Evolutionary conservation across 2,329 filamentous ascomycete species (phyloP), one percentile per base, ranked within the genome.

Genomic region (Microascus cirrosus): DNA sequence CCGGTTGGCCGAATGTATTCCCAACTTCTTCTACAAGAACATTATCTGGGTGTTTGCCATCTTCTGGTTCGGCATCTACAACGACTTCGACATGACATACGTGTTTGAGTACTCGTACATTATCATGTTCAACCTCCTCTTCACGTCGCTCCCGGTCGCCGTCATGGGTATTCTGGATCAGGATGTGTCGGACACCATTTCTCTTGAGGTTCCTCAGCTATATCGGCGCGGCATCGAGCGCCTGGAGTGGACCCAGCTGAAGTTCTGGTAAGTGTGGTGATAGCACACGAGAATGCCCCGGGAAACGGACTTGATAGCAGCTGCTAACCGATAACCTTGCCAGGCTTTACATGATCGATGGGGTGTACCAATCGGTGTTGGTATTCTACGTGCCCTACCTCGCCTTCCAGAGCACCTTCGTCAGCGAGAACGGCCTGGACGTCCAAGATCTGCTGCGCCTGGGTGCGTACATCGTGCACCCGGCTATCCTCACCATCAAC

Each of bases 1-100:
- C 57, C 85, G 94, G 65, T 76, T 99, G 70, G 90, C 87, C 34
- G 94, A 99, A 75, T 89, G 87, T 53, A 96, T 95, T 66, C 90
- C 91, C 70, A 99, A 99, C 71, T 99, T 99, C 80, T 99, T 99
- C 78, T 99, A 97, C 83, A 99, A 99, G 87, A 99, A 97, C 76
- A 88, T 99, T 73, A 87, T 97, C 56, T 99, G 94, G 94, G 94
- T 90, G 0, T 93, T 96, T 68, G 83, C 87, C 51, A 88, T 99
- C 59, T 96, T 97, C 80, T 97, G 93, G 93, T 99, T 89, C 73
- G 91, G 95, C 69, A 90, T 96, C 58, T 99, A 88, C 73, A 90
- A 89, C 77, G 87, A 95, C 73, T 96, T 95, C 70, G 94, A 99
- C 74, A 91, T 93, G 71, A 93, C 93, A 53, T 97, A 96, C 69